Evolutionary conservation across 331 rosid species (phyloP).

Genomic region (Quercus lobata): DNA sequence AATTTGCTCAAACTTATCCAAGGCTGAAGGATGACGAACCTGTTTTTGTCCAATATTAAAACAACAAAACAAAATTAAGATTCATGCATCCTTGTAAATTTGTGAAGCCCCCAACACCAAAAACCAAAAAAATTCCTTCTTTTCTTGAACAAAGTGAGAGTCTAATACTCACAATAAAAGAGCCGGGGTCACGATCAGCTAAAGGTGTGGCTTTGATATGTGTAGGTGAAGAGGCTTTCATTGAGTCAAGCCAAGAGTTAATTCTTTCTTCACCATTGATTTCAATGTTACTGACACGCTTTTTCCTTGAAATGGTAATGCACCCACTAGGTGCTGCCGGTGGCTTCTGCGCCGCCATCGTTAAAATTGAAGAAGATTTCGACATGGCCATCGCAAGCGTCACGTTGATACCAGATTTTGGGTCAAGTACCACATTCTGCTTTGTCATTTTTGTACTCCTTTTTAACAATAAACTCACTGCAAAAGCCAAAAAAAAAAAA

Average conservation of each 20-base stretch:
- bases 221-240: slow-evolving; percentile 92
- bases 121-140: background rate
- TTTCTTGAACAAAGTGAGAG: background rate
- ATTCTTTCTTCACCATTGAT: slow-evolving; percentile 60
- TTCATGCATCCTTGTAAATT: background rate
- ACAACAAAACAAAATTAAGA: slow-evolving; percentile 8
- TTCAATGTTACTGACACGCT: slow-evolving; percentile 55
- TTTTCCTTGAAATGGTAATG: slow-evolving; percentile 59
- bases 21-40: slow-evolving; percentile 83
- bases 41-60: slow-evolving; percentile 19
- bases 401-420: slow-evolving; percentile 36
- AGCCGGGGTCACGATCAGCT: slow-evolving; percentile 32
- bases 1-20: slow-evolving; percentile 79
- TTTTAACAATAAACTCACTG: slow-evolving; percentile 5
- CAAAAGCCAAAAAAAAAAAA: background rate
- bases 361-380: slow-evolving; percentile 33
- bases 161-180: slow-evolving; percentile 65
- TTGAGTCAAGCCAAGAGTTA: slow-evolving; percentile 80
- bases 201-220: slow-evolving; percentile 41
- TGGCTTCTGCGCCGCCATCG: slow-evolving; percentile 47
- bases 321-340: slow-evolving; percentile 36
- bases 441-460: slow-evolving; percentile 51
- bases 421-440: slow-evolving; percentile 56
- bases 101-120: background rate
- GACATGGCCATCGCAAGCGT: slow-evolving; percentile 26